Percentiles rank a stretch among this genome's conserved stretches.
These are phyloP conservation scores for Fusarium musae DNA, from an alignment of 2,329 filamentous ascomycete genomes.

Conservation along the genomic window DNA sequence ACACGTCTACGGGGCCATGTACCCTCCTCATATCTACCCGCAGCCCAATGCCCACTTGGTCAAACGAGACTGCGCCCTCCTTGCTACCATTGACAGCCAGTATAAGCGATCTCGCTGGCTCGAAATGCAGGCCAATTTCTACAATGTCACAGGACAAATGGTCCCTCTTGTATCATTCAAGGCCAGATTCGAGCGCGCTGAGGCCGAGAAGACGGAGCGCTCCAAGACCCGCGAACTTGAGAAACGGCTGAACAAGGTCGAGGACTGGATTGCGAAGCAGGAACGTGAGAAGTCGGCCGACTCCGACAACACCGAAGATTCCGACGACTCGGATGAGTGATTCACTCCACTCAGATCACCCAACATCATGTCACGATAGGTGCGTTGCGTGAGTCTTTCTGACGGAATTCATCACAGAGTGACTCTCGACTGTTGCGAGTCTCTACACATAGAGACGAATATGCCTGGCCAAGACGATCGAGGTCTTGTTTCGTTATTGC, in stretches of 20 bases:
- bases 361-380: background rate
- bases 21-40: slow-evolving; percentile 41
- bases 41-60: slow-evolving; percentile 43
- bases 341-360: background rate
- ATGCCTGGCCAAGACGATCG: background rate
- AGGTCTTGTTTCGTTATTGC: background rate
- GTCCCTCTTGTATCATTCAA: slow-evolving; percentile 53
- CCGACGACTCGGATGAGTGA: slow-evolving; percentile 1
- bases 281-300: background rate
- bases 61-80: slow-evolving; percentile 49
- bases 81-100: slow-evolving; percentile 50
- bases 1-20: slow-evolving; percentile 47
- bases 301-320: background rate
- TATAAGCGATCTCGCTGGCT: slow-evolving; percentile 51
- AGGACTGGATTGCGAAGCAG: slow-evolving; percentile 36
- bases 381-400: background rate
- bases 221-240: background rate
- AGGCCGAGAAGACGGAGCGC: slow-evolving; percentile 27
- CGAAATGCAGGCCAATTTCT: slow-evolving; percentile 58
- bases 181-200: slow-evolving; percentile 48
- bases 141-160: slow-evolving; percentile 56
- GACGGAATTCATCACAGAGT: background rate
- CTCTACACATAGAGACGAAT: slow-evolving; percentile 1
- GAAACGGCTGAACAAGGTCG: slow-evolving; percentile 16
- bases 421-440: background rate